A percentile compares a stretch with the other conserved stretches of the same genome.
phyloP scores from a whole-genome alignment of 257 asterid species.

The Catharanthus roseus region DNA sequence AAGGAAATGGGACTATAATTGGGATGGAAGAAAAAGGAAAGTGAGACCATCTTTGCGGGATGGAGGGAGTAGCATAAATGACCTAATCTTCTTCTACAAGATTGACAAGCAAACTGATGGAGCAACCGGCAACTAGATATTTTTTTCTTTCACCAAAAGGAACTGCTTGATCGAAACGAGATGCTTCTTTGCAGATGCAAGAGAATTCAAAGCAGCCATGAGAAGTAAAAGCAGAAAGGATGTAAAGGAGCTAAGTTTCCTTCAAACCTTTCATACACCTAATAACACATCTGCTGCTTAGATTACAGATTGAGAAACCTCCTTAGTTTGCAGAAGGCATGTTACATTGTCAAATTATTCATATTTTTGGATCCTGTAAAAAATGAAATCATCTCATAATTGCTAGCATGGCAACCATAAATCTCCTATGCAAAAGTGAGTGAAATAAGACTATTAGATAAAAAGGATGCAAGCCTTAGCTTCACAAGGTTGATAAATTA shows the following conservation, averaged over 20 bases:
- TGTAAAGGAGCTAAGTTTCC: neutral
- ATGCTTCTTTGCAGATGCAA: neutral
- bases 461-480: neutral
- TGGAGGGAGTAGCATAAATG: neutral
- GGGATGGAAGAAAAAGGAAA: too few species aligned
- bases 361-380: neutral
- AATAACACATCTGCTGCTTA: neutral
- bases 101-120: neutral
- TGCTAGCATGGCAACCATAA: neutral
- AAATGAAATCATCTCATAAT: neutral
- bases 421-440: neutral
- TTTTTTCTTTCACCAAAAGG: neutral
- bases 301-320: neutral
- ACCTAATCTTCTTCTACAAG: neutral
- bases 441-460: neutral
- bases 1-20: too few species aligned
- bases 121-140: neutral
- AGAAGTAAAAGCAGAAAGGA: neutral
- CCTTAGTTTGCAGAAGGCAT: neutral
- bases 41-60: too few species aligned
- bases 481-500: neutral
- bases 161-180: neutral
- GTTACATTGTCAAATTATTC: neutral
- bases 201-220: neutral
- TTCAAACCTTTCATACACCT: neutral